Evolutionary conservation across 768 basidiomycete genomes (phyloP), one percentile per base, ranked within the genome.

Genomic region (Pleurotus platypus): DNA sequence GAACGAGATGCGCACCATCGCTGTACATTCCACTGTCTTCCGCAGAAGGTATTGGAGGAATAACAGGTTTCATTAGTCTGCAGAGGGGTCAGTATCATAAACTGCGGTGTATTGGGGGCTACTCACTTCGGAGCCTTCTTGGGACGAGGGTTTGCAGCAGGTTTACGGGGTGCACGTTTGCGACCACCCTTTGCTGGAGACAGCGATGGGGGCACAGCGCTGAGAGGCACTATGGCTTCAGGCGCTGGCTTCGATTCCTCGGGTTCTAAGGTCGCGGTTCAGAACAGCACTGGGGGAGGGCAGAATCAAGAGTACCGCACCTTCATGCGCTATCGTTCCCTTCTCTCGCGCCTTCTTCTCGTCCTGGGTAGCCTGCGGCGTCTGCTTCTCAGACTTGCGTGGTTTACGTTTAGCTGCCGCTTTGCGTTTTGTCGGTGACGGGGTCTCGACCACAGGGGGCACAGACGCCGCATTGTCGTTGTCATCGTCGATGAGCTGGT

Each of bases 401-500:
- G 51, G 51, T 42, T 54, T 54, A 39, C 51, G 51, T 54, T 54
- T 54, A 5, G 51, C 51, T 40, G 51, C 51, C 39, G 37, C 37
- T 42, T 54, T 54, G 38, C 51, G 51, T 26, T 54, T 54, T 4
- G 69, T 57, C 20, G 69, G 67, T 22, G 66, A 58, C 24, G 67
- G 61, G 26, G 64, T 62, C 51, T 72, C 71, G 20, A 72, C 63
- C 9, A 71, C 67, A 56, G 70, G 72, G 58, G 65, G 60, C 18
- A 66, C 57, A 38, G 67, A 64, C 30, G 70, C 70, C 39, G 73
- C 69, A 49, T 70, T 64, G 56, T 71, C 70, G 58, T 80, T 79
- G 51, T 87, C 86, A 58, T 89, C 89, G 69, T 92, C 89, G 62
- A 90, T 86, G 61, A 91, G 80, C 63, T 90, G 84, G 73, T 92